These are phyloP conservation scores for Sporothrix mexicana DNA, from an alignment of 2,329 filamentous ascomycete genomes.

Conservation along the genomic window DNA sequence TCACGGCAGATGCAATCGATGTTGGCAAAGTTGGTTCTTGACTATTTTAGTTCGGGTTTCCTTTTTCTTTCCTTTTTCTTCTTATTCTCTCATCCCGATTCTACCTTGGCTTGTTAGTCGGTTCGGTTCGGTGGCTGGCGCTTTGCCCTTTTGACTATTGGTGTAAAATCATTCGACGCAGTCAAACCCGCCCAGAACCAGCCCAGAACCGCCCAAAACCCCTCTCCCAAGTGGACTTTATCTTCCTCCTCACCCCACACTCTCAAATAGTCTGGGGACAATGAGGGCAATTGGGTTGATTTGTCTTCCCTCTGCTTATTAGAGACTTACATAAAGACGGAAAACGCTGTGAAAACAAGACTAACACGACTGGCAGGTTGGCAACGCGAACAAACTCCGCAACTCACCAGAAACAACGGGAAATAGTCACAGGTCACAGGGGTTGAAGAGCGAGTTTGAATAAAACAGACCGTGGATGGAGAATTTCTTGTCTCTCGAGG, in stretches of 20 bases:
- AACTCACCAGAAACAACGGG: background rate
- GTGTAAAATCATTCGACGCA: background rate
- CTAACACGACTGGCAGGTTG: too few species aligned
- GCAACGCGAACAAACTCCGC: slow-evolving; percentile 8
- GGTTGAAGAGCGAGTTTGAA: background rate
- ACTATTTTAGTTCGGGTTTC: background rate
- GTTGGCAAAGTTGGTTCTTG: background rate
- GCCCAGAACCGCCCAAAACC: background rate
- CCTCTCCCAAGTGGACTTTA: background rate
- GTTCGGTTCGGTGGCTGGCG: slow-evolving; percentile 9
- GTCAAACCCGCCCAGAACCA: background rate
- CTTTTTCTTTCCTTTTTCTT: background rate
- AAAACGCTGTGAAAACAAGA: background rate
- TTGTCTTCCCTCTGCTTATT: background rate
- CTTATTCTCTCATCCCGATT: too few species aligned
- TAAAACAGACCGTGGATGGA: background rate
- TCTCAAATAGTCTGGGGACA: background rate
- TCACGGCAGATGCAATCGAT: background rate
- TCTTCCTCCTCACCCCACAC: background rate
- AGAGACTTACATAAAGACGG: slow-evolving; percentile 24
- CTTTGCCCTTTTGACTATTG: background rate
- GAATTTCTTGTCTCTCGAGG: background rate
- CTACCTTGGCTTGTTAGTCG: background rate
- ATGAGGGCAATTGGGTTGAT: background rate
- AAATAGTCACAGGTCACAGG: background rate